Conservation (phyloP, 345 rosid species). For the Boechera divaricarpa region DNA sequence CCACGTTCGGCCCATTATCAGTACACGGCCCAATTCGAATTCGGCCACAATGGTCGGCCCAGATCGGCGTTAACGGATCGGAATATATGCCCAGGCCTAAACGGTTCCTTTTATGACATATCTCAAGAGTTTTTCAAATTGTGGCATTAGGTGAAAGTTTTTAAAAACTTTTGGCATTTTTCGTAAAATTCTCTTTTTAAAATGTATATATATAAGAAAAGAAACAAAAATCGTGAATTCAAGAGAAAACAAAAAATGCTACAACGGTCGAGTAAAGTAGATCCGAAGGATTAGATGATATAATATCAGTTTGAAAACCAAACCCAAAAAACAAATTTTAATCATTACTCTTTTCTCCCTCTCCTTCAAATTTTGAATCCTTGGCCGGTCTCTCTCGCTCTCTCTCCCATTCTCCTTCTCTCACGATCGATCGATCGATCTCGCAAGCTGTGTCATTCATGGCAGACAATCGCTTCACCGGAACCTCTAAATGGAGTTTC, state of each 20-base stretch:
- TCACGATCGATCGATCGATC: conserved; percentile 6
- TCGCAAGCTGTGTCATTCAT: conserved; percentile 28
- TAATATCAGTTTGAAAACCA: conserved; percentile 8
- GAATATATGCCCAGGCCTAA: too few species aligned
- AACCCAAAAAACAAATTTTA: not conserved
- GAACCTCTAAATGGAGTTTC: conserved; percentile 60
- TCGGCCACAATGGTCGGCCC: too few species aligned
- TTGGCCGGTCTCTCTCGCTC: not conserved
- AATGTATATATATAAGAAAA: not conserved
- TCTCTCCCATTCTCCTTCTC: not conserved
- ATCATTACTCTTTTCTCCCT: conserved; percentile 26
- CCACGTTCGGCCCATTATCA: too few species aligned
- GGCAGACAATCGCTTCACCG: conserved; percentile 38
- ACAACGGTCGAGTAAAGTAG: conserved; percentile 44
- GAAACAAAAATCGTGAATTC: conserved; percentile 13
- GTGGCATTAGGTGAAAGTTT: too few species aligned
- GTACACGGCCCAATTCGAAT: too few species aligned
- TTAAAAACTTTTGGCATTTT: too few species aligned
- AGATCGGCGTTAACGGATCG: too few species aligned
- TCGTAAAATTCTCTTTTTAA: too few species aligned
- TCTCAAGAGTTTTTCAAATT: too few species aligned
- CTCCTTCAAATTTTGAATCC: conserved; percentile 41
- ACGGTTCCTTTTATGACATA: too few species aligned
- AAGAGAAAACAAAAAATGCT: conserved; percentile 20
- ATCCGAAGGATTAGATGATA: conserved; percentile 2